Percentiles rank a stretch among this genome's conserved stretches.
Evolutionary conservation across 2,329 filamentous ascomycete genomes (phyloP).

Genomic region (Fusarium oligoseptatum): DNA sequence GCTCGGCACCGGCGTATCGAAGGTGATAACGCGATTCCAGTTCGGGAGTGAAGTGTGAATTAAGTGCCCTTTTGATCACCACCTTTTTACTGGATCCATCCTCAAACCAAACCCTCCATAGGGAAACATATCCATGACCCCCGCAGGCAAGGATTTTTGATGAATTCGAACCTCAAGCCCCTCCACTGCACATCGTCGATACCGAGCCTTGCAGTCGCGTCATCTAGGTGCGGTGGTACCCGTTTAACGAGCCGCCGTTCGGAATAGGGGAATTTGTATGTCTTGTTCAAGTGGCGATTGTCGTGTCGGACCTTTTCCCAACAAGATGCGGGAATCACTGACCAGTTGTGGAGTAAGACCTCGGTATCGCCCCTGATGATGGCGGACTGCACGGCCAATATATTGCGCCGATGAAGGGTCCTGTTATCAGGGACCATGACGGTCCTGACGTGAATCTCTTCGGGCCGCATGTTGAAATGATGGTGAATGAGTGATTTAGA

Average conservation of each 20-base stretch:
- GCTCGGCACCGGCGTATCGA: conserved; percentile 45
- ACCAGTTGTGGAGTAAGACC: conserved; percentile 20
- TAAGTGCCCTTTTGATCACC: conserved; percentile 45
- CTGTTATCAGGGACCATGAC: not conserved
- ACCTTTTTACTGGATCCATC: conserved; percentile 34
- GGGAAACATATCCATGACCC: conserved; percentile 43
- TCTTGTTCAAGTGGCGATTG: not conserved
- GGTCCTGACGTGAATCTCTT: not conserved
- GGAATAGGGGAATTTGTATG: not conserved
- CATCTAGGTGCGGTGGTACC: not conserved
- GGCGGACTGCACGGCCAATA: conserved; percentile 28
- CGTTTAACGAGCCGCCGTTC: not conserved
- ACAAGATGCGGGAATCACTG: not conserved
- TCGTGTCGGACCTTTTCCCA: not conserved
- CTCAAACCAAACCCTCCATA: conserved; percentile 44
- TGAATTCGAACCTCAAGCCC: conserved; percentile 43
- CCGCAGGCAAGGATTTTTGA: conserved; percentile 46
- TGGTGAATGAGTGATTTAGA: not conserved
- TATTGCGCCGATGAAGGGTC: conserved; percentile 17
- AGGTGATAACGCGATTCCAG: conserved; percentile 43
- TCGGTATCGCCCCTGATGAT: conserved; percentile 36
- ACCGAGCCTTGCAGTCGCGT: not conserved
- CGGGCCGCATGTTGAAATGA: conserved; percentile 24
- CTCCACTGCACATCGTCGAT: conserved; percentile 16
- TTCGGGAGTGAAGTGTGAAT: conserved; percentile 4